Evolutionary conservation across 164 flowering plant species (phyloP).

Genomic region (Vitis amurensis): DNA sequence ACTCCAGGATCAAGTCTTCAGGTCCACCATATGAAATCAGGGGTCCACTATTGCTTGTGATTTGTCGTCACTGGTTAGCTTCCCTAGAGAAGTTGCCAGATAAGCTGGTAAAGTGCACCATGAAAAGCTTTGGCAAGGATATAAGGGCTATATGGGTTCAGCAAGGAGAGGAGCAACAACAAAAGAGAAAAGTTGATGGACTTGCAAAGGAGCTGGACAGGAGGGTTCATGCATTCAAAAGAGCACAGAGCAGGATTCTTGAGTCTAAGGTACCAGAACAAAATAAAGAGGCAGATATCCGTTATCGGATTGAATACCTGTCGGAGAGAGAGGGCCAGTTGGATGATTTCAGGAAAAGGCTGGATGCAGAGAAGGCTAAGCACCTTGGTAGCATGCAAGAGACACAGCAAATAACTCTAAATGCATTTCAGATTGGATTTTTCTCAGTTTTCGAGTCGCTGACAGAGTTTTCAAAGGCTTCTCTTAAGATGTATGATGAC

Average conservation of each 20-base stretch:
- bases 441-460: slow-evolving; percentile 19
- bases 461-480: slow-evolving; percentile 18
- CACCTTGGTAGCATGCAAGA: slow-evolving; percentile 12
- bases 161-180: slow-evolving; percentile 21
- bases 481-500: slow-evolving; percentile 6
- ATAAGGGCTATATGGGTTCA: slow-evolving; percentile 18
- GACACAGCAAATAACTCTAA: slow-evolving; percentile 7
- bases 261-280: background rate
- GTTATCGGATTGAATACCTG: slow-evolving; percentile 1
- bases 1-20: slow-evolving; percentile 1
- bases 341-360: slow-evolving; percentile 6
- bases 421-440: slow-evolving; percentile 18
- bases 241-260: slow-evolving; percentile 4
- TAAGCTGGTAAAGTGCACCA: slow-evolving; percentile 9
- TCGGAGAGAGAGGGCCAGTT: slow-evolving; percentile 8
- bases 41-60: slow-evolving; percentile 10
- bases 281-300: slow-evolving; percentile 2
- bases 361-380: slow-evolving; percentile 16
- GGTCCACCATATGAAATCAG: background rate
- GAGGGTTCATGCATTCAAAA: slow-evolving; percentile 1
- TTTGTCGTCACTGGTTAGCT: slow-evolving; percentile 17
- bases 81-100: slow-evolving; percentile 18
- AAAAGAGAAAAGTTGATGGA: slow-evolving; percentile 15
- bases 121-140: slow-evolving; percentile 18
- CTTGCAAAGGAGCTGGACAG: slow-evolving; percentile 12